Base-by-base conservation (phyloP, 73 alveolate species). In the Stentor coeruleus region DNA sequence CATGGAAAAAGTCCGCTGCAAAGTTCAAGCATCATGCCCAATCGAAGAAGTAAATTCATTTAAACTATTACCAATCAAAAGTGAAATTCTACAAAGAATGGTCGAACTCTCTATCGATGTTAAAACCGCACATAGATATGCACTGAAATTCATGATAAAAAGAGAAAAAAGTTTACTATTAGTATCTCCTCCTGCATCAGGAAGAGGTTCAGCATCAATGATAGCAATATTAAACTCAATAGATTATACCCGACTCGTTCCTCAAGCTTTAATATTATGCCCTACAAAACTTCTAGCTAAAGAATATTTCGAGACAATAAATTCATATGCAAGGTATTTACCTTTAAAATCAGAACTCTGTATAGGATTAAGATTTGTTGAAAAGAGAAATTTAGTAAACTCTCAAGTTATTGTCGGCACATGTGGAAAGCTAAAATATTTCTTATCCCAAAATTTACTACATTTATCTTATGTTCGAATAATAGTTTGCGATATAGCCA, bases 191-290 rank as follows among this genome's bases (percentile, higher is more conserved):
- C 28, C 66, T 49, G 66, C 28, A 20, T 20, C 20, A 49, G 66
- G 66, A 6, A 49, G 66, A 49, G 66, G 66, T 49, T 49, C 66
- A 49, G 6, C 66, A 49, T 11, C 66, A 49, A 49, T 49, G 66
- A 49, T 49, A 49, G 66, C 28, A 49, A 49, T 49, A 11, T 49
- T 49, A 49, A 49, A 49, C 20, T 11, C 28, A 11, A 49, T 49
- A 6, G 66, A 49, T 20, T 49, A 11, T 11, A 11, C 66, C 20
- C 28, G 20, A 11, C 66, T 11, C 6, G 20, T 6, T 20, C 6
- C 66, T 49, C 66, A 49, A 20, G 66, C 66, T 20, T 11, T 49
- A 11, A 20, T 49, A 49, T 49, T 49, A 49, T 11, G 66, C 20
- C 66, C 66, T 6, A 49, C 28, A 6, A 49, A 49, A 20, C 28